Base-by-base conservation (phyloP, 2,329 filamentous ascomycete genomes). In the Lachnellula occidentalis region DNA sequence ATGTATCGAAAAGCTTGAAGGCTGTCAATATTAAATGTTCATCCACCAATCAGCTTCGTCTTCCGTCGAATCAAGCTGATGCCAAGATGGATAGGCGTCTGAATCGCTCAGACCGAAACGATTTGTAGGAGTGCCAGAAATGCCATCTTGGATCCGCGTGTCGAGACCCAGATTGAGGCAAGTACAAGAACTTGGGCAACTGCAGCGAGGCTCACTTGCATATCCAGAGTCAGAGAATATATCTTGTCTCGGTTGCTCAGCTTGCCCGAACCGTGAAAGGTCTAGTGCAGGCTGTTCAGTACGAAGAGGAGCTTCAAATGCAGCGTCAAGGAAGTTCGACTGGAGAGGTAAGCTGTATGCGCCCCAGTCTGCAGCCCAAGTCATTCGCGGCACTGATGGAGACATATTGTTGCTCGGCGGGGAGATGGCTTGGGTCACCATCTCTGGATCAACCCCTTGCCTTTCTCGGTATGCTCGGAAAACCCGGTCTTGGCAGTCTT, bases 401-500 rank as follows among this genome's bases (percentile, higher is more conserved):
- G 41, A 43, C 21, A 19, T 21, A 21, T 15, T 21, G 3, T 45
- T 21, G 4, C 4, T 22, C 3, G 21, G 6, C 19, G 21, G 12
- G n/a, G 21, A 22, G 11, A 22, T 12, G 9, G 43, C 14, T 8
- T 21, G 43, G 24, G 19, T 27, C 19, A 21, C 19, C 24, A 27
- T 24, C 6, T 45, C 22, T 31, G 11, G 43, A 12, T 50, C 36
- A 17, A 50, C 34, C 8, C 37, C 48, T 31, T 51, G 50, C 21
- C 27, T 37, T 19, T 51, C 48, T 19, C 42, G 34, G 34, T 51
- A 51, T 31, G 53, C 36, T n/a, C 53, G 48, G 42, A 51, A 58
- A 2, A 58, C 21, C 17, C 31, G 37, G 11, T 52, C 56, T 27
- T 55, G 53, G 19, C 56, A 58, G 12, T 53, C 50, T 31, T 51